These are phyloP conservation scores for Colletotrichum eleusines DNA, from an alignment of 2,329 filamentous ascomycete genomes.

Conservation along the genomic window DNA sequence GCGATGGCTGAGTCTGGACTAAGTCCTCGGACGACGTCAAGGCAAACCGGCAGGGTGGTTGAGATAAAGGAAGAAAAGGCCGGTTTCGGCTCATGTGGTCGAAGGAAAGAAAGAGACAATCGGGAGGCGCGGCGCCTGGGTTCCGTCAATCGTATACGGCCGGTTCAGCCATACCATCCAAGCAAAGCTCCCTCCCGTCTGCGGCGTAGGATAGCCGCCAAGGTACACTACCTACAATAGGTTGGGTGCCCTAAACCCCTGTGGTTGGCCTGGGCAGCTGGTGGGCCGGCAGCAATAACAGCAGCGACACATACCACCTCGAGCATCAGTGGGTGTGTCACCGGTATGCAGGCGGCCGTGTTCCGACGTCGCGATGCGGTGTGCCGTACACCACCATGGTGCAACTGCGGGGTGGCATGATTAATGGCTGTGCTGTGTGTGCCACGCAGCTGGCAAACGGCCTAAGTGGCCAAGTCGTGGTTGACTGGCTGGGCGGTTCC, in stretches of 20 bases:
- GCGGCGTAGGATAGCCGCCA: conserved; percentile 1
- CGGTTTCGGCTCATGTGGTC: conserved; percentile 35
- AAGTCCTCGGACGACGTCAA: conserved; percentile 7
- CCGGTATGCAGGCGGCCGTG: conserved; percentile 32
- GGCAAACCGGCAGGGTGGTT: conserved; percentile 17
- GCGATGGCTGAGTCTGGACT: conserved; percentile 25
- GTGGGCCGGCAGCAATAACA: too few relatives aligned
- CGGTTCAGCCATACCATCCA: conserved; percentile 33
- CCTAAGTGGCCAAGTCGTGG: conserved; percentile 9
- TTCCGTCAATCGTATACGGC: conserved; percentile 31
- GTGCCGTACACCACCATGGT: conserved; percentile 1
- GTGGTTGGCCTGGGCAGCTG: too few relatives aligned
- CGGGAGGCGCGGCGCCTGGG: conserved; percentile 30
- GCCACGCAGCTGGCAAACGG: conserved; percentile 20
- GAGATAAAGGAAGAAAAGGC: conserved; percentile 5
- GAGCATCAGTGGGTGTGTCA: conserved; percentile 9
- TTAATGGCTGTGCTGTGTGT: conserved; percentile 20
- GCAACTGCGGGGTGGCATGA: conserved; percentile 38
- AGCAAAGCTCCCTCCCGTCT: conserved; percentile 18
- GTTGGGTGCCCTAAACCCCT: too few relatives aligned
- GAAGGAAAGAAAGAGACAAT: conserved; percentile 26
- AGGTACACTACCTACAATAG: neutral
- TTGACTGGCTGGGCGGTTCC: neutral
- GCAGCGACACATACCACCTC: too few relatives aligned
- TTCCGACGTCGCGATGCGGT: conserved; percentile 21